Conservation (phyloP, 768 basidiomycete genomes). For the Pleurotus tuber-regium region DNA sequence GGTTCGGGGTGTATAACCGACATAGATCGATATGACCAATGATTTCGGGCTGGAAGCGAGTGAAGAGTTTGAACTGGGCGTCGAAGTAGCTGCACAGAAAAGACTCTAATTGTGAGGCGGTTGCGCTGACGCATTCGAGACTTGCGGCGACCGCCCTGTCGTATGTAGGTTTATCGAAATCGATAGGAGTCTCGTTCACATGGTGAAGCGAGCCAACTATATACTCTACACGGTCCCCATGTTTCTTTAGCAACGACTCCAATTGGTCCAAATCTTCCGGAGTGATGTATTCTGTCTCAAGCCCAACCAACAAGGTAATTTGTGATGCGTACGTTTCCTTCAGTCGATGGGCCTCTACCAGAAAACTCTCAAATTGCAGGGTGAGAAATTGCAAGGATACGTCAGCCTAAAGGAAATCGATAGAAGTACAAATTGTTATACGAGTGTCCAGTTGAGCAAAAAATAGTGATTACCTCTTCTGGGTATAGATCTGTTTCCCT, state of each 20-base stretch:
- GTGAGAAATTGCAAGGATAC: slow-evolving; percentile 50
- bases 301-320: slow-evolving; percentile 80
- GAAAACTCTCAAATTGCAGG: slow-evolving; percentile 68
- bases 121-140: no score
- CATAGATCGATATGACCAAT: slow-evolving; percentile 95
- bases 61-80: slow-evolving; percentile 71
- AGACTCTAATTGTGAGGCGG: slow-evolving; percentile 24
- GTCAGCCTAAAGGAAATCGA: slow-evolving; percentile 42
- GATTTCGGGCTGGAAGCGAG: slow-evolving; percentile 77
- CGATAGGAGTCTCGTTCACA: slow-evolving; percentile 84
- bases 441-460: slow-evolving; percentile 10
- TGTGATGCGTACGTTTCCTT: slow-evolving; percentile 56
- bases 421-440: slow-evolving; percentile 13
- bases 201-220: slow-evolving; percentile 94
- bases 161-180: slow-evolving; percentile 81
- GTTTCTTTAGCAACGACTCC: slow-evolving; percentile 43
- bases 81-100: slow-evolving; percentile 81
- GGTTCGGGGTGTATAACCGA: slow-evolving; percentile 72
- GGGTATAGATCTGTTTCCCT: slow-evolving; percentile 82
- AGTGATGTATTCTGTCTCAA: slow-evolving; percentile 92
- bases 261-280: slow-evolving; percentile 59
- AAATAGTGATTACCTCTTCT: slow-evolving; percentile 73
- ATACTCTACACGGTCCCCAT: slow-evolving; percentile 68
- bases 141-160: slow-evolving; percentile 51
- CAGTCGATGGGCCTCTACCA: slow-evolving; percentile 78